Conservation (phyloP, 1,139 yeast species). For the Lodderomyces orthopsilosis region DNA sequence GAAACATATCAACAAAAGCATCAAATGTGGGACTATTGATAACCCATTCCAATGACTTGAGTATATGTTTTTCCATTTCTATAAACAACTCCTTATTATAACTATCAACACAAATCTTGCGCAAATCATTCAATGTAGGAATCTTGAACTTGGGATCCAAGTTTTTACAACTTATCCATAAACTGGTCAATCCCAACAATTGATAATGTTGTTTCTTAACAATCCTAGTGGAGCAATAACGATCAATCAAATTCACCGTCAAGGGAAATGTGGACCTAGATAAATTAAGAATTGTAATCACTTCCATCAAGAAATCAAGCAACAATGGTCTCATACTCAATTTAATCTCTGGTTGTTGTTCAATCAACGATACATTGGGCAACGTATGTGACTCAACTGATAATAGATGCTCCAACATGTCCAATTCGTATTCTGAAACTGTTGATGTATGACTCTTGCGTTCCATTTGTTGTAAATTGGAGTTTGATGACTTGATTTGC, state of each 20-base stretch:
- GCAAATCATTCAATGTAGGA: slow-evolving; percentile 54
- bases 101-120: slow-evolving; percentile 63
- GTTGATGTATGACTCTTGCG: slow-evolving; percentile 39
- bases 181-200: slow-evolving; percentile 63
- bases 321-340: slow-evolving; percentile 49
- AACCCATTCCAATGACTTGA: slow-evolving; percentile 58
- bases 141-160: slow-evolving; percentile 66
- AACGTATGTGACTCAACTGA: slow-evolving; percentile 31
- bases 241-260: slow-evolving; percentile 52
- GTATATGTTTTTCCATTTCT: slow-evolving; percentile 66
- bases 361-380: slow-evolving; percentile 41
- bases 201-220: slow-evolving; percentile 61
- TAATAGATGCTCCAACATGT: slow-evolving; percentile 39
- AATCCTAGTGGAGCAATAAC: slow-evolving; percentile 48
- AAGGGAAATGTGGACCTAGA: slow-evolving; percentile 53
- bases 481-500: slow-evolving; percentile 32
- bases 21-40: slow-evolving; percentile 59
- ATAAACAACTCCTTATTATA: slow-evolving; percentile 58
- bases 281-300: slow-evolving; percentile 46
- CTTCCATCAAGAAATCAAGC: slow-evolving; percentile 54
- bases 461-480: slow-evolving; percentile 38
- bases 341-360: slow-evolving; percentile 52
- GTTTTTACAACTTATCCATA: slow-evolving; percentile 75
- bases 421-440: slow-evolving; percentile 40
- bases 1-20: slow-evolving; percentile 55